Evolutionary conservation across 441 rosid genomes (phyloP).

Genomic region (Omphalea diandra): DNA sequence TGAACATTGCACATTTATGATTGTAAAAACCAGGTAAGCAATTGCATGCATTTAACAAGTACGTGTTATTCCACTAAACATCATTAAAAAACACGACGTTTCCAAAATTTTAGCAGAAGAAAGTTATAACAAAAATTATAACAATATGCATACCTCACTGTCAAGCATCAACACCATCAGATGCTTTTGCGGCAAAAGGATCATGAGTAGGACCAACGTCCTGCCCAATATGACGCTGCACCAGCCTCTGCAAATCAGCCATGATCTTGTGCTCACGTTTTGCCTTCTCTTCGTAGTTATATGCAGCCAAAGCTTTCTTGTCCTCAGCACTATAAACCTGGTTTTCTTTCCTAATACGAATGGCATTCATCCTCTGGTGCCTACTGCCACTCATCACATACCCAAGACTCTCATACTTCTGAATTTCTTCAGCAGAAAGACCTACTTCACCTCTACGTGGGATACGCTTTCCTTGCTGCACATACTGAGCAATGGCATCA

Average conservation of each 20-base stretch:
- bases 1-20: not conserved
- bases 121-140: not conserved
- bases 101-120: not conserved
- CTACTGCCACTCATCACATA: slow-evolving; percentile 99
- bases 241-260: slow-evolving; percentile 89
- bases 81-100: not conserved
- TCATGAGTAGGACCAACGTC: slow-evolving; percentile 89
- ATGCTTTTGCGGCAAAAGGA: slow-evolving; percentile 65
- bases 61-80: not conserved
- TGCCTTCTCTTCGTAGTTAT: slow-evolving; percentile 92
- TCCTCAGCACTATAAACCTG: slow-evolving; percentile 98
- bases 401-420: slow-evolving; percentile 85
- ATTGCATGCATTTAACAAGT: not conserved
- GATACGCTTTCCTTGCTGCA: slow-evolving; percentile 96
- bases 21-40: not conserved
- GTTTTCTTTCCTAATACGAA: slow-evolving; percentile 96
- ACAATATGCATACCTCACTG: slow-evolving; percentile 30
- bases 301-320: slow-evolving; percentile 91
- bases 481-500: slow-evolving; percentile 95
- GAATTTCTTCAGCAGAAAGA: slow-evolving; percentile 91
- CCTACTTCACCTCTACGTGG: slow-evolving; percentile 99
- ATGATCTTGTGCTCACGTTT: slow-evolving; percentile 95
- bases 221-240: slow-evolving; percentile 93
- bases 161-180: slow-evolving; percentile 71
- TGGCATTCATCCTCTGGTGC: slow-evolving; percentile 97